A percentile compares a stretch with the other conserved stretches of the same genome.
Conservation (phyloP, 371 early-diverging fungal species). For the Zopfochytrium polystomum region DNA sequence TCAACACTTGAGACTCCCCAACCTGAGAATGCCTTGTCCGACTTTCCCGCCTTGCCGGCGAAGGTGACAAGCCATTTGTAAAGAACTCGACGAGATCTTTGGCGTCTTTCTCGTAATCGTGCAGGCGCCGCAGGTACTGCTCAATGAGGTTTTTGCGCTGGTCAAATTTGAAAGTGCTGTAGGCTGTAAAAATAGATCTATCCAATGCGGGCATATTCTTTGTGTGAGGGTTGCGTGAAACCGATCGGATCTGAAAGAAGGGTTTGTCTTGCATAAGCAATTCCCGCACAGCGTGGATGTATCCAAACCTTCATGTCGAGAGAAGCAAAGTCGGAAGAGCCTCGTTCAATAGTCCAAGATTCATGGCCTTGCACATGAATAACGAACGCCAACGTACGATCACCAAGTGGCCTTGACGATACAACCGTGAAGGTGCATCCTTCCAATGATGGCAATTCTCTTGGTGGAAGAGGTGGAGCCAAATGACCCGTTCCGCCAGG, state of each 20-base stretch:
- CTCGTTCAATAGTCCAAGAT: conserved; percentile 77
- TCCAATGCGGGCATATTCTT: not conserved
- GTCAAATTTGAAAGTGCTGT: not conserved
- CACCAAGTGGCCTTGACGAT: no score
- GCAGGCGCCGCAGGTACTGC: not conserved
- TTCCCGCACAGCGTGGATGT: no score
- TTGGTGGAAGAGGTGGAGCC: no score
- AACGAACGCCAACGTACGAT: no score
- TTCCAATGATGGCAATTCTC: no score
- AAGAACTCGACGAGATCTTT: not conserved
- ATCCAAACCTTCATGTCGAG: conserved; percentile 65
- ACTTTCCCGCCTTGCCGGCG: not conserved
- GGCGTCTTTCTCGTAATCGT: not conserved
- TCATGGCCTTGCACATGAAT: no score
- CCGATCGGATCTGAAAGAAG: not conserved
- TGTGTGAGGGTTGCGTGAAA: not conserved
- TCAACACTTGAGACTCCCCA: conserved; percentile 28
- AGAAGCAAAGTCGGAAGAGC: conserved; percentile 70
- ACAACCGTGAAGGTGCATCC: no score
- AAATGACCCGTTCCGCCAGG: no score
- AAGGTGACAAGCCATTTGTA: not conserved
- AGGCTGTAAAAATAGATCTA: not conserved
- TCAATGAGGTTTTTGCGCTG: not conserved
- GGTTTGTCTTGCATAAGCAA: not conserved
- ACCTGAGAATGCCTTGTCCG: not conserved